Base-by-base conservation (phyloP, 2,329 filamentous ascomycete genomes). In the Cladosporium sp. region DNA sequence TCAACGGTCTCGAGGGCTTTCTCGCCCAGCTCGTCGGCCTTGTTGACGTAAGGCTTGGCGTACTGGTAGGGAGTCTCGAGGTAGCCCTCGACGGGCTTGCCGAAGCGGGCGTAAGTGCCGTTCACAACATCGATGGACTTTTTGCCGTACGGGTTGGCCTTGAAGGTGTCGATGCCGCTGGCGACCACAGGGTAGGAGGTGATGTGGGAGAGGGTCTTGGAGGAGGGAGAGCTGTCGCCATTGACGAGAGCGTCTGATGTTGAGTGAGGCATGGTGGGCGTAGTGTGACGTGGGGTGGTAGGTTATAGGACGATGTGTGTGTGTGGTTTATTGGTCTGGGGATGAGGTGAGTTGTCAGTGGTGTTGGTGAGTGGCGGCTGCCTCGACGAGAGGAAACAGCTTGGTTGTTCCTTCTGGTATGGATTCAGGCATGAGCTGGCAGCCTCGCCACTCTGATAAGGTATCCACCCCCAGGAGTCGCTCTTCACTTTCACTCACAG, bases 131-230 rank as follows among this genome's bases (percentile, higher is more conserved):
- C 81, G 71, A 97, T 78, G 42, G 91, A 92, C 77, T 87, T 91
- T 73, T 91, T 87, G 70, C 90, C 92, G 71, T 90, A 87, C 51
- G 90, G 87, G 77, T 93, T 90, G 70, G 83, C 79, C 76, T 91
- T 90, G 82, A 95, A 87, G 70, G 84, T 86, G 60, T 83, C 78
- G 74, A 96, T 84, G 68, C 86, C 79, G 74, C 96, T 91, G 70
- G 84, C 84, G 70, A 97, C 83, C 64, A 95, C 75, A 39, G 93
- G 93, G 76, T 96, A 96, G 64, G 87, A 87, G 66, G 86, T 81
- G 62, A 97, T 81, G 72, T 97, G 92, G 37, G 61, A 65, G 58
- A 70, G 53, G 64, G 80, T 80, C 60, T 80, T 72, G 66, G 79
- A 77, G 66, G 78, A 68, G 61, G 73, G 65, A 9, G 55, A 57